These are phyloP conservation scores for Mycena sanguinolenta DNA, from an alignment of 768 basidiomycete genomes.

Conservation along the genomic window DNA sequence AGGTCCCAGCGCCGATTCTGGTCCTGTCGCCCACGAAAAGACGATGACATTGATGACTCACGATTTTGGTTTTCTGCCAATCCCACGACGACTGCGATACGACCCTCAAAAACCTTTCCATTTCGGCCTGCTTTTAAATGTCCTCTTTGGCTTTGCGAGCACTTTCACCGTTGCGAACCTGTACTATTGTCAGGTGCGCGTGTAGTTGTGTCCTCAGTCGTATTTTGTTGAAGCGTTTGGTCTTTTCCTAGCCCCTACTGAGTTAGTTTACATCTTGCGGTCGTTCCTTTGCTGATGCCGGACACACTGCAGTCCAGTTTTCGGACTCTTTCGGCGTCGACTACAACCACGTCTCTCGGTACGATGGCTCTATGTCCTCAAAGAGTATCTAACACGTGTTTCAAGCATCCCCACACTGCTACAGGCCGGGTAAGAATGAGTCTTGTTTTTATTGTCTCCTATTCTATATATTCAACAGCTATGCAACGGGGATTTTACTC, in stretches of 20 bases:
- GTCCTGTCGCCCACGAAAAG: background rate
- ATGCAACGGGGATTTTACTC: constrained; percentile 78
- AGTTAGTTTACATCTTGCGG: constrained; percentile 56
- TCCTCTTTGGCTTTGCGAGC: constrained; percentile 74
- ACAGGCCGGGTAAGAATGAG: constrained; percentile 69
- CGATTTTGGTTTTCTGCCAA: constrained; percentile 76
- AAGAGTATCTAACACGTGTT: constrained; percentile 1
- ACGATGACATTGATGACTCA: background rate
- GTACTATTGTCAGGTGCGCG: constrained; percentile 75
- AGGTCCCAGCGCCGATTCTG: background rate
- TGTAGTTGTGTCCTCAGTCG: too few species aligned
- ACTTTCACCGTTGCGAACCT: constrained; percentile 78
- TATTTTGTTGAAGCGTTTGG: background rate
- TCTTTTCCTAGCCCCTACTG: constrained; percentile 63
- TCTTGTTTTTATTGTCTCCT: background rate
- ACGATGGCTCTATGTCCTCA: background rate
- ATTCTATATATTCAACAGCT: constrained; percentile 54
- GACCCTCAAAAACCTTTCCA: constrained; percentile 63
- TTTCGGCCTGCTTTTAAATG: constrained; percentile 67
- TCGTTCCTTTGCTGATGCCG: background rate
- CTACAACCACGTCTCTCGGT: constrained; percentile 44
- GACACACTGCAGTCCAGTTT: constrained; percentile 53
- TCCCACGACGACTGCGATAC: constrained; percentile 69
- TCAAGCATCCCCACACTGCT: constrained; percentile 59
- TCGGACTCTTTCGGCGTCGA: constrained; percentile 52